These are phyloP conservation scores for Xylariomycetidae sp. DNA, from an alignment of 2,329 filamentous ascomycete species.

Conservation along the genomic window DNA sequence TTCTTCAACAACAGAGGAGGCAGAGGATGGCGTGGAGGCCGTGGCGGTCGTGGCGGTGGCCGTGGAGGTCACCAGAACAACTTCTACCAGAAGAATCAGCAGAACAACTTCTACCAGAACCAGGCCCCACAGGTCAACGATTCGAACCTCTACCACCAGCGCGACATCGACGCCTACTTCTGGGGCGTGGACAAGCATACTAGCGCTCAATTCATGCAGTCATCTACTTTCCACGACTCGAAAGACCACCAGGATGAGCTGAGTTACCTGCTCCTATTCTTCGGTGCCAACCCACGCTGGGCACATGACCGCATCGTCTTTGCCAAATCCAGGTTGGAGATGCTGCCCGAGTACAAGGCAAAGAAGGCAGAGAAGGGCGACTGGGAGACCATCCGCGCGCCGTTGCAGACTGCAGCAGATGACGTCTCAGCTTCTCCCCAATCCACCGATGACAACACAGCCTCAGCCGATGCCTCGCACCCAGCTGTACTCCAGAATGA, in stretches of 20 bases:
- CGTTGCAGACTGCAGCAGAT: no score
- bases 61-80: constrained; percentile 5
- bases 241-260: constrained; percentile 11
- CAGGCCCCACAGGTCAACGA: constrained; percentile 7
- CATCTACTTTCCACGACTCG: constrained; percentile 16
- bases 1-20: constrained; percentile 1
- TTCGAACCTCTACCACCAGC: constrained; percentile 7
- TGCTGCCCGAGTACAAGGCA: constrained; percentile 18
- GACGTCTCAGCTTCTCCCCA: no score
- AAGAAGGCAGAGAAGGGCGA: constrained; percentile 16
- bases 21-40: constrained; percentile 3
- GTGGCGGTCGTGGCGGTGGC: constrained; percentile 5
- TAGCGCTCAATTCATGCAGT: background rate
- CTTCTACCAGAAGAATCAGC: constrained; percentile 7
- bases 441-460: no score
- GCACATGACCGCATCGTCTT: constrained; percentile 17
- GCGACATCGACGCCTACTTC: constrained; percentile 15
- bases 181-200: constrained; percentile 1
- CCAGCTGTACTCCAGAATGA: background rate
- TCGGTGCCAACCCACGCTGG: constrained; percentile 18
- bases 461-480: background rate
- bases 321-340: constrained; percentile 14
- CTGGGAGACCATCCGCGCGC: constrained; percentile 15
- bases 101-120: constrained; percentile 6
- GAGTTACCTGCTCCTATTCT: constrained; percentile 16